These are phyloP conservation scores for Poa annua DNA, from an alignment of 176 grass and related monocot species.

Conservation along the genomic window DNA sequence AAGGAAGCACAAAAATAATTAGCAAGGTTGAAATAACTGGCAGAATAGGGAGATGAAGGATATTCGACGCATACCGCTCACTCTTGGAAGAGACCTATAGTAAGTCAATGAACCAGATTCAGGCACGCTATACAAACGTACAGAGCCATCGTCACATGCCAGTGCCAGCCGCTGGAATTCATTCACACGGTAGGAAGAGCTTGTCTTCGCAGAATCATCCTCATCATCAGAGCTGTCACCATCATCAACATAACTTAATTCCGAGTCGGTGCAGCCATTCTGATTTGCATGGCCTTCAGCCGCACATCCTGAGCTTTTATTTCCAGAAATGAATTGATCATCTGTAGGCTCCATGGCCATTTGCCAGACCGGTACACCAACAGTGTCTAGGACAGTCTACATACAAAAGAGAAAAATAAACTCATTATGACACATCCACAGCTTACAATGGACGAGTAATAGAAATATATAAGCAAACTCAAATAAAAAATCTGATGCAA, in stretches of 20 bases:
- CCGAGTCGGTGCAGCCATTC: conserved; percentile 55
- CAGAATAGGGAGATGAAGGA: conserved; percentile 31
- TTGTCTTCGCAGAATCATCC: conserved; percentile 42
- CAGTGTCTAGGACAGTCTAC: conserved; percentile 74
- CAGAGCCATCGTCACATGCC: conserved; percentile 89
- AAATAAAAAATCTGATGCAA: not conserved
- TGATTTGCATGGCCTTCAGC: conserved; percentile 54
- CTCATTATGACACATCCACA: conserved; percentile 14
- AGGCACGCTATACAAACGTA: conserved; percentile 75
- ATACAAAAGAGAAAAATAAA: conserved; percentile 50
- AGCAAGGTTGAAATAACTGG: conserved; percentile 20
- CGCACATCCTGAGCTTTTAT: conserved; percentile 23
- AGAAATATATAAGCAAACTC: not conserved
- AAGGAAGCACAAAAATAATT: conserved; percentile 24
- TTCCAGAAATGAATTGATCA: conserved; percentile 46
- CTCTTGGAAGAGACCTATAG: conserved; percentile 83
- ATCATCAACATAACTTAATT: conserved; percentile 72
- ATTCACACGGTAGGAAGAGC: conserved; percentile 35
- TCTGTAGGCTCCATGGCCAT: conserved; percentile 82
- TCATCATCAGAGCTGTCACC: conserved; percentile 66
- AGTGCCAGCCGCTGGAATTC: conserved; percentile 66
- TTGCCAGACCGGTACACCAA: conserved; percentile 78
- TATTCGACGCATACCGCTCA: conserved; percentile 67
- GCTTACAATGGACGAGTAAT: not conserved
- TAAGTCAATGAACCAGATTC: conserved; percentile 74